Base-by-base conservation (phyloP, 208 protist genomes). In the Spongospora subterranea region DNA sequence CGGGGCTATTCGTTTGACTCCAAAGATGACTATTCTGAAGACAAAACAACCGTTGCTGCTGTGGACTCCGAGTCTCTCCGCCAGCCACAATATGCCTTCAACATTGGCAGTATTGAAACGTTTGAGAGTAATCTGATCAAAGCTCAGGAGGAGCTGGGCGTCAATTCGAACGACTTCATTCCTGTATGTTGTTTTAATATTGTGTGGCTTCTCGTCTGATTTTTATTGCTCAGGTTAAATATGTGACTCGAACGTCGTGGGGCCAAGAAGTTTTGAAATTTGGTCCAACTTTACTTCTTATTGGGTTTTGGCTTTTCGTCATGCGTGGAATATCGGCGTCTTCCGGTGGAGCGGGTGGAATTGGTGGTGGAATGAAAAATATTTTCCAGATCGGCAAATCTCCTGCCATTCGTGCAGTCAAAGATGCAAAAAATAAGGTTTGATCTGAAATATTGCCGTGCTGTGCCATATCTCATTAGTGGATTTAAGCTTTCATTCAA, bases 401-500 rank as follows among this genome's bases (percentile, higher is more conserved):
- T 41, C 94, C 95, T 43, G 77, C 90, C 0, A 66, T 43, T 0
- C 88, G 90, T 29, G 89, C 93, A 0, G 89, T 65, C 89, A 93
- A 92, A 88, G 94, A 95, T 90, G 92, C 82, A 92, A 93, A 77
- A 54, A 89, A 91, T 13, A 93, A 93, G 71, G 71, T 82, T n/a
- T 43, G 6, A n/a, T 60, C 24, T 24, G n/a, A n/a, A 29, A 24
- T 60, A 24, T 60, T 6, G 13, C 50, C 50, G 24, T 60, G 13
- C 6, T 60, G 6, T 60, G 24, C 50, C 50, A 24, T 60, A 29
- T 29, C 6, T 60, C 50, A 60, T 29, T 29, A 29, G 24, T 60
- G 6, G n/a, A 29, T 60, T 60, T 60, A 6, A 60, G 0, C 92
- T 95, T 0, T 94, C 90, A 32, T 97, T 97, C 90, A 93, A 93